A percentile compares a stretch with the other conserved stretches of the same genome.
These are phyloP conservation scores for Colletotrichum neosansevieriae DNA, from an alignment of 2,329 filamentous ascomycete species.

Conservation along the genomic window DNA sequence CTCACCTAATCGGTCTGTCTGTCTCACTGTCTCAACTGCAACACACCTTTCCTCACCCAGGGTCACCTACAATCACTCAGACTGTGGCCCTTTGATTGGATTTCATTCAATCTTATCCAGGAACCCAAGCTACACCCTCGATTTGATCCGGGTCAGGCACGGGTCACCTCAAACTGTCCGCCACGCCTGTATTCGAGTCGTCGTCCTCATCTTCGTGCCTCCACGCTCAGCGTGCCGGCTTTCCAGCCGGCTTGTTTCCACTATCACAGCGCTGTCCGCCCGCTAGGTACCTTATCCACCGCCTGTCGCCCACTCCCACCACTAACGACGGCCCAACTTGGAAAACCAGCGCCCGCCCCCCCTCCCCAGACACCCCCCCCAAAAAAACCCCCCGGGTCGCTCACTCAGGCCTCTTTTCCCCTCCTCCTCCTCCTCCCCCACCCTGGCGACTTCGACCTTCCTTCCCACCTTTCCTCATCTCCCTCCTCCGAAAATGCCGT, in stretches of 20 bases:
- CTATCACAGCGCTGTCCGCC: constrained; percentile 4
- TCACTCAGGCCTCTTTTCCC: neutral
- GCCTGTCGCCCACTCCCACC: neutral
- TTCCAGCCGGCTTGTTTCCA: neutral
- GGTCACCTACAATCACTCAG: too few relatives aligned
- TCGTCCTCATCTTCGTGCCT: neutral
- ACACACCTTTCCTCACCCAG: too few relatives aligned
- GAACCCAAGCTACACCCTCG: neutral
- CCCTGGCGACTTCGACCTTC: neutral
- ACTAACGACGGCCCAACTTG: too few relatives aligned
- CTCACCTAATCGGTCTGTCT: too few relatives aligned
- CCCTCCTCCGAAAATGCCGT: constrained; percentile 41
- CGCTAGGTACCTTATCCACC: constrained; percentile 6
- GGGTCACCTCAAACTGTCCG: too few relatives aligned
- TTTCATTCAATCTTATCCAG: neutral
- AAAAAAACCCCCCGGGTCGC: neutral
- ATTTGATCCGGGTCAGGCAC: neutral
- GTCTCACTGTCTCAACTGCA: neutral
- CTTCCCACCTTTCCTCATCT: constrained; percentile 14
- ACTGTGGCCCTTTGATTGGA: too few relatives aligned
- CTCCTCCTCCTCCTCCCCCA: constrained; percentile 16
- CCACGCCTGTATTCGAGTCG: too few relatives aligned
- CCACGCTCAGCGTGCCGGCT: neutral
- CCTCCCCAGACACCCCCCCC: neutral
- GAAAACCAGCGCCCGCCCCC: neutral